Percentiles rank a stretch among this genome's conserved stretches.
phyloP scores from a whole-genome alignment of 805 yeast genomes.

The Kuraishia ogatae region DNA sequence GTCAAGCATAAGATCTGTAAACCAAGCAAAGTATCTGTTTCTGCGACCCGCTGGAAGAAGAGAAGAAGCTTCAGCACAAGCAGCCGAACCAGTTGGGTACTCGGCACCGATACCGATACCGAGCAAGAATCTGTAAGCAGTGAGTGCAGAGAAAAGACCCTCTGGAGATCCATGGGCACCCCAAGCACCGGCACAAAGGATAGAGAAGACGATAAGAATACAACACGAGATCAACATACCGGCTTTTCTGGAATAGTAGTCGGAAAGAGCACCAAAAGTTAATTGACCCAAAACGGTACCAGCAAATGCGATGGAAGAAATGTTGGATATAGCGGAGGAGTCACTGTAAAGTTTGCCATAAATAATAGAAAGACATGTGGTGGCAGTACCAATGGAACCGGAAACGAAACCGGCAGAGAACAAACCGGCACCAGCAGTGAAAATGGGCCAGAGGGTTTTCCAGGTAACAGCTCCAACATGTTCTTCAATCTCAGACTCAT shows the following conservation, averaged over 20 bases:
- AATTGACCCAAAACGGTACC: conserved; percentile 90
- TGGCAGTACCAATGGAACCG: conserved; percentile 72
- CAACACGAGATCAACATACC: conserved; percentile 79
- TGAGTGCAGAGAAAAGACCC: conserved; percentile 77
- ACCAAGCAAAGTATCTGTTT: conserved; percentile 84
- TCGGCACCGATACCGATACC: conserved; percentile 95
- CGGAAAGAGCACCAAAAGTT: conserved; percentile 72
- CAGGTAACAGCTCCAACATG: conserved; percentile 2
- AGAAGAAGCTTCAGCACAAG: conserved; percentile 85
- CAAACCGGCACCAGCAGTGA: conserved; percentile 86
- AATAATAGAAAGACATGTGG: conserved; percentile 55
- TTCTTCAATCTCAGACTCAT: not conserved
- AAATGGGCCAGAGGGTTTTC: conserved; percentile 47
- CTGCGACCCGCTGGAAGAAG: conserved; percentile 69
- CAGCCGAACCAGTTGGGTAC: conserved; percentile 89
- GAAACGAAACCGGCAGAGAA: conserved; percentile 92
- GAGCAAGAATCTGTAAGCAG: conserved; percentile 76
- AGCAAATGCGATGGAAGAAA: conserved; percentile 81
- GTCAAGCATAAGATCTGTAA: conserved; percentile 85
- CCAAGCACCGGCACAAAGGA: conserved; percentile 82
- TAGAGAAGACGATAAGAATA: conserved; percentile 68
- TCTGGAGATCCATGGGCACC: conserved; percentile 61
- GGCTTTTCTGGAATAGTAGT: conserved; percentile 67
- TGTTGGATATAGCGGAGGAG: conserved; percentile 68
- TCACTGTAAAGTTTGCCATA: conserved; percentile 56